Conservation (phyloP, 108 stramenopile genomes). For the Schizochytrium sp. region DNA sequence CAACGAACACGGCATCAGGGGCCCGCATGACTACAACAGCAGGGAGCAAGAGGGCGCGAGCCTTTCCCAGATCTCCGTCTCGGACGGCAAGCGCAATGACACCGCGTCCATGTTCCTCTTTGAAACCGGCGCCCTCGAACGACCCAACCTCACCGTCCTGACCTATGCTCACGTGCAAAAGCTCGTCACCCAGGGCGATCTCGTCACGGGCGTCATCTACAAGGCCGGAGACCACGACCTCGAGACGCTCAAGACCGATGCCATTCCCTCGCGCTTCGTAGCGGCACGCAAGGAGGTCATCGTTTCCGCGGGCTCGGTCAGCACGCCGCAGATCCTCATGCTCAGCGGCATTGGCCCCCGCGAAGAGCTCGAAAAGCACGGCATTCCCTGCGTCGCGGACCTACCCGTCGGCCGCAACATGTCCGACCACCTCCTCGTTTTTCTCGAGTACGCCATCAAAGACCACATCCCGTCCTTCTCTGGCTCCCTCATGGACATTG, state of each 20-base stretch:
- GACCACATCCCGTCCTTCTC: not conserved
- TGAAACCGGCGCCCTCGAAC: not conserved
- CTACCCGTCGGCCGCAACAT: slow-evolving; percentile 53
- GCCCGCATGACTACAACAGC: slow-evolving; percentile 33
- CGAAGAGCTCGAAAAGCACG: slow-evolving; percentile 26
- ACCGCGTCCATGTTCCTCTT: not conserved
- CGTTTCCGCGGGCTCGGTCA: slow-evolving; percentile 53
- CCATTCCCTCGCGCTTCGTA: not conserved
- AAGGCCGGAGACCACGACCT: not conserved
- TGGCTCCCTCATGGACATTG: not conserved
- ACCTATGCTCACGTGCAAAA: not conserved
- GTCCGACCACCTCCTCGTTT: slow-evolving; percentile 45
- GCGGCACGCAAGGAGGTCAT: slow-evolving; percentile 49
- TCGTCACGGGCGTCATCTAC: not conserved
- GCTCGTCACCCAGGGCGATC: not conserved
- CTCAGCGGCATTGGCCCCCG: slow-evolving; percentile 50
- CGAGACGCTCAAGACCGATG: not conserved
- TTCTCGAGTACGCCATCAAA: not conserved
- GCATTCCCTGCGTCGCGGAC: slow-evolving; percentile 30
- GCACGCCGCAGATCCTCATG: slow-evolving; percentile 59
- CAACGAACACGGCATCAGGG: slow-evolving; percentile 30
- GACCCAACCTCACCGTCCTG: not conserved
- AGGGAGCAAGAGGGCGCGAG: slow-evolving; percentile 22
- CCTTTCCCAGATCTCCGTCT: not conserved
- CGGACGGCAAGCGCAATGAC: not conserved